Conservation (phyloP, 2,329 filamentous ascomycete species). For the Cryphonectria radicalis region DNA sequence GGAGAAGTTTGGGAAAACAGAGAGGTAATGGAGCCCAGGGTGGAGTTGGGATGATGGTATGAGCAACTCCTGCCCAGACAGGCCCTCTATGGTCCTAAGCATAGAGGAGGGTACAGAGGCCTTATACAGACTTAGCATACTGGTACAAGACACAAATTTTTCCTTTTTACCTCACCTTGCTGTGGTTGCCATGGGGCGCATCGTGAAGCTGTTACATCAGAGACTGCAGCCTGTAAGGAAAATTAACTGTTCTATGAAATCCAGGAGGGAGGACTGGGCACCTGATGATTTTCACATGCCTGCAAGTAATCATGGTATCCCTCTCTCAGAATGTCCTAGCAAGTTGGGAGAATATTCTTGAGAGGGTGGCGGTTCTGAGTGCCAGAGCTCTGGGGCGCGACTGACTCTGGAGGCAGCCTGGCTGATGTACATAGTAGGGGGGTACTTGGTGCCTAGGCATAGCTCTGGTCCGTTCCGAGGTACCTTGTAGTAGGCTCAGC, state of each 20-base stretch:
- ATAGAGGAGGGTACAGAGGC: neutral
- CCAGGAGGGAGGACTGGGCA: neutral
- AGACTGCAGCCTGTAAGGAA: neutral
- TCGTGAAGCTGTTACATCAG: neutral
- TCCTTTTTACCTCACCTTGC: neutral
- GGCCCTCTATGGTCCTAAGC: too few relatives aligned
- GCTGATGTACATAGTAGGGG: neutral
- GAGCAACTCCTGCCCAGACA: neutral
- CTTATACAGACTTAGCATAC: neutral
- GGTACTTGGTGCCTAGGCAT: neutral
- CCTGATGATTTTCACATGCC: neutral
- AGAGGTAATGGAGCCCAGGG: conserved; percentile 14
- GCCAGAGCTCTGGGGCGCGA: neutral
- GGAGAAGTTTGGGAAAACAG: conserved; percentile 63
- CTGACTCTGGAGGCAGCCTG: conserved; percentile 2
- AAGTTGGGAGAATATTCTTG: neutral
- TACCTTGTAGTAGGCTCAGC: neutral
- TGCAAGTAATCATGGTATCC: too few relatives aligned
- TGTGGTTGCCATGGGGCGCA: neutral
- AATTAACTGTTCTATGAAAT: neutral
- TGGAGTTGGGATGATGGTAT: neutral
- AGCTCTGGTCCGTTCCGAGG: neutral
- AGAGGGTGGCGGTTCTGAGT: neutral
- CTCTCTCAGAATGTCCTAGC: neutral
- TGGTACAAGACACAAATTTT: neutral